Percentiles rank a stretch among this genome's conserved stretches.
Evolutionary conservation across 2,329 filamentous ascomycete genomes (phyloP).

Genomic region (Trichoderma sp.): DNA sequence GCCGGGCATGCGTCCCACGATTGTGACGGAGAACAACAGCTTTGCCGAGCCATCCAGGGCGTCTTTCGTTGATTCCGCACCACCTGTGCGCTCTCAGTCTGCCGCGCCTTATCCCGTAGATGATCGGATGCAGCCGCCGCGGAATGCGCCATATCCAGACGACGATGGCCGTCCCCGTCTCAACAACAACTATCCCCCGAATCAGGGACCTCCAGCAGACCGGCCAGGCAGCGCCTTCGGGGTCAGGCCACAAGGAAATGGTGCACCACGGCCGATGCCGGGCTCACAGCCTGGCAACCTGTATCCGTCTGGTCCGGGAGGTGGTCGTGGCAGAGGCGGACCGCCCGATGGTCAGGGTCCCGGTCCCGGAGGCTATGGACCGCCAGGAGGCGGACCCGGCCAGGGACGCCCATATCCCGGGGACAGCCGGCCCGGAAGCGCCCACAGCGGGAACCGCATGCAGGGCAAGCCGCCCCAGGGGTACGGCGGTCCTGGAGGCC

Average conservation of each 20-base stretch:
- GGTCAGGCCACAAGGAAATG: slow-evolving; percentile 44
- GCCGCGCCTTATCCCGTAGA: slow-evolving; percentile 70
- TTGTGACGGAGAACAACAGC: slow-evolving; percentile 39
- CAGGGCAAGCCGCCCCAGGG: not conserved
- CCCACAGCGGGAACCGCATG: slow-evolving; percentile 26
- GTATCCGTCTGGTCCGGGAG: slow-evolving; percentile 37
- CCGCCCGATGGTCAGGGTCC: slow-evolving; percentile 42
- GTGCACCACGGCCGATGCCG: slow-evolving; percentile 36
- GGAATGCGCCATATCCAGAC: slow-evolving; percentile 52
- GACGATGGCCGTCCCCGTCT: slow-evolving; percentile 45
- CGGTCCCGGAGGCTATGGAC: slow-evolving; percentile 39
- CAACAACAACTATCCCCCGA: slow-evolving; percentile 48
- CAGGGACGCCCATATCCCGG: slow-evolving; percentile 23
- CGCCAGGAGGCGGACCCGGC: slow-evolving; percentile 21
- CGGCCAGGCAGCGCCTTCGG: slow-evolving; percentile 53
- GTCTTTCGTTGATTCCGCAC: slow-evolving; percentile 30
- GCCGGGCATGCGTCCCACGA: slow-evolving; percentile 38
- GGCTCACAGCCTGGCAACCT: slow-evolving; percentile 47
- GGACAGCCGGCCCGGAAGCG: slow-evolving; percentile 30
- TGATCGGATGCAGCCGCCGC: slow-evolving; percentile 54
- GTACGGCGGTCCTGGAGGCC: not conserved
- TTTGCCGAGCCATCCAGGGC: slow-evolving; percentile 48
- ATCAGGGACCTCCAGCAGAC: slow-evolving; percentile 47
- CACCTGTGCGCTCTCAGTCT: slow-evolving; percentile 46
- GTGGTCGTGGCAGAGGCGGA: slow-evolving; percentile 44